phyloP scores from a whole-genome alignment of 495 filamentous ascomycete genomes.

The Hypomontagnella monticulosa region DNA sequence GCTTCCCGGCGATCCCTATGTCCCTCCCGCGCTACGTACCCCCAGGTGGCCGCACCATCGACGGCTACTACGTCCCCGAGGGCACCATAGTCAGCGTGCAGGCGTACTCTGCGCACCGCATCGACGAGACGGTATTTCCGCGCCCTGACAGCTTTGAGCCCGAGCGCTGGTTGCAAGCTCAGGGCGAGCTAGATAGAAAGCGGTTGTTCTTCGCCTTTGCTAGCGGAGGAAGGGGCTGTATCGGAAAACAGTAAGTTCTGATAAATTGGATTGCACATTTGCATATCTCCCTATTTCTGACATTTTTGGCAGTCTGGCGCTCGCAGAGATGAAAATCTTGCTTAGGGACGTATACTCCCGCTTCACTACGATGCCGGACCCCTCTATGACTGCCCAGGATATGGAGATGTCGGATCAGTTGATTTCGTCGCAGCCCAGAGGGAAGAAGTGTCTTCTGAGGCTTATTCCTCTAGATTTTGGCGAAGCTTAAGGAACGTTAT shows the following conservation, averaged over 20 bases:
- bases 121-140: slow-evolving; percentile 64
- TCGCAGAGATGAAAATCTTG: slow-evolving; percentile 73
- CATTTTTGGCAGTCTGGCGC: slow-evolving; percentile 68
- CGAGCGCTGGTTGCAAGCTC: slow-evolving; percentile 69
- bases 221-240: slow-evolving; percentile 64
- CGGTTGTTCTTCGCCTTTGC: slow-evolving; percentile 62
- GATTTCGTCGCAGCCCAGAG: slow-evolving; percentile 65
- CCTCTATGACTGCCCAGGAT: slow-evolving; percentile 60
- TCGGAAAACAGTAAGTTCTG: slow-evolving; percentile 64
- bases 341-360: slow-evolving; percentile 66
- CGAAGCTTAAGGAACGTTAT: not conserved
- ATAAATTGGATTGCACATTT: no score
- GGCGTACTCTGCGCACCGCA: slow-evolving; percentile 62
- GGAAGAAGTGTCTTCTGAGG: slow-evolving; percentile 62
- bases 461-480: slow-evolving; percentile 41
- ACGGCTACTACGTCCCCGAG: slow-evolving; percentile 57
- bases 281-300: no score
- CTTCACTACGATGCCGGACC: slow-evolving; percentile 62
- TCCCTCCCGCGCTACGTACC: slow-evolving; percentile 71
- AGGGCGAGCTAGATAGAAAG: slow-evolving; percentile 60
- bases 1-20: slow-evolving; percentile 72
- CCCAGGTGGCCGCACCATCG: slow-evolving; percentile 57
- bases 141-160: slow-evolving; percentile 66
- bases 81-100: slow-evolving; percentile 64
- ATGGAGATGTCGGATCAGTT: slow-evolving; percentile 70